Evolutionary conservation across 2,329 filamentous ascomycete species (phyloP), one percentile per base, ranked within the genome.

Genomic region (Sporothrix brasiliensis): DNA sequence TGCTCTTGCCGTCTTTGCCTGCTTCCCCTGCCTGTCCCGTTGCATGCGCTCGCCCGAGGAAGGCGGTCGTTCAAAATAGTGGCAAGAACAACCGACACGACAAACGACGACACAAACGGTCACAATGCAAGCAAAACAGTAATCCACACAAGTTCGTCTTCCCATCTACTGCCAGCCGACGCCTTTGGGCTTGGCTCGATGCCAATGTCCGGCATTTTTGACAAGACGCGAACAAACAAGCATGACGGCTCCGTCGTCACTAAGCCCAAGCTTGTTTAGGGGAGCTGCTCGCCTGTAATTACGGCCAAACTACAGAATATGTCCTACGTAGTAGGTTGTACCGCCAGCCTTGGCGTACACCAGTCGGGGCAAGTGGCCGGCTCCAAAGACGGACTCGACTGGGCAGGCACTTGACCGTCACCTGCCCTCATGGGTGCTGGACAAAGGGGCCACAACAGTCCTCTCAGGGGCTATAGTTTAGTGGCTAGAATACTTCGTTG

Each of bases 401-500:
- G 58, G 58, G 58, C 39, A 63, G 21, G 58, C 39, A 63, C 58
- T 11, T 5, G 60, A 49, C 27, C 49, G 4, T 5, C 60, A 44
- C 44, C 11, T 65, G 61, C 44, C 44, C 61, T 50, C 61, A 49
- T 65, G 50, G 44, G 61, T 34, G 41, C 44, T 34, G 44, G 11
- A 49, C 61, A 50, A 44, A 50, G 61, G 44, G 44, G 61, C 44
- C 24, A 30, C 24, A 44, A 50, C 39, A 9, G 19, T 50, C 58
- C 9, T 30, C 3, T 34, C 24, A 63, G 61, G 61, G 72, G 69
- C 58, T 68, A 73, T 73, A 69, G 72, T 73, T 72, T 72, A 73
- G 71, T 73, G 72, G 72, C 69, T 71, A 73, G 72, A 72, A 73
- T 72, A 73, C 67, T 41, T 73, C 72, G 72, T 73, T 73, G 72